phyloP scores from a whole-genome alignment of 768 basidiomycete species.

The Pleurotus giganteus region DNA sequence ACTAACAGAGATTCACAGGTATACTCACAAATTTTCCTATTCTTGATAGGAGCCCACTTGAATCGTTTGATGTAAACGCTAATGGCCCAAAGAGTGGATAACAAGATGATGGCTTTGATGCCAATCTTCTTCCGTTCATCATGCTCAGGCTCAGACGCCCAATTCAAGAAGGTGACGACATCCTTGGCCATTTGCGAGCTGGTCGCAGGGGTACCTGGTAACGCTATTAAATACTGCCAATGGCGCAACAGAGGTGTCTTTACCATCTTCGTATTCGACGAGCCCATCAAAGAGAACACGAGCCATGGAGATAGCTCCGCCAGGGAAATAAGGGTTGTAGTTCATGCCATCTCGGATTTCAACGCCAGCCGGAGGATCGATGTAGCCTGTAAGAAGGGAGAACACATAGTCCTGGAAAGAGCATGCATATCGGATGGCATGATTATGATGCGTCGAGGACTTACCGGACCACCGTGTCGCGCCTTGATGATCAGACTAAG shows the following conservation, averaged over 20 bases:
- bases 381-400: slow-evolving; percentile 94
- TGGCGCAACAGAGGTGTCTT: slow-evolving; percentile 17
- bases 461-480: slow-evolving; percentile 91
- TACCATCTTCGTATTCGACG: slow-evolving; percentile 95
- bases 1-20: neutral
- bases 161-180: slow-evolving; percentile 90
- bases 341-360: slow-evolving; percentile 97
- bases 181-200: slow-evolving; percentile 99
- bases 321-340: slow-evolving; percentile 99
- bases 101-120: slow-evolving; percentile 91
- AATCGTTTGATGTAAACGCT: slow-evolving; percentile 91
- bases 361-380: slow-evolving; percentile 94
- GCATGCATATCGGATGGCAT: neutral
- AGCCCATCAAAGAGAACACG: slow-evolving; percentile 94
- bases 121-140: slow-evolving; percentile 98
- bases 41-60: slow-evolving; percentile 93
- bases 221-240: neutral
- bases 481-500: slow-evolving; percentile 97
- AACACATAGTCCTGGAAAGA: slow-evolving; percentile 86
- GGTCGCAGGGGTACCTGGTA: slow-evolving; percentile 87
- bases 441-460: slow-evolving; percentile 24
- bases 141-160: slow-evolving; percentile 98
- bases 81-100: slow-evolving; percentile 79
- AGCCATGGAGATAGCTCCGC: slow-evolving; percentile 98
- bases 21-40: slow-evolving; percentile 82